A percentile compares a stretch with the other conserved stretches of the same genome.
Evolutionary conservation across 139 green algal genomes (phyloP).

Genomic region (Closterium sp.): DNA sequence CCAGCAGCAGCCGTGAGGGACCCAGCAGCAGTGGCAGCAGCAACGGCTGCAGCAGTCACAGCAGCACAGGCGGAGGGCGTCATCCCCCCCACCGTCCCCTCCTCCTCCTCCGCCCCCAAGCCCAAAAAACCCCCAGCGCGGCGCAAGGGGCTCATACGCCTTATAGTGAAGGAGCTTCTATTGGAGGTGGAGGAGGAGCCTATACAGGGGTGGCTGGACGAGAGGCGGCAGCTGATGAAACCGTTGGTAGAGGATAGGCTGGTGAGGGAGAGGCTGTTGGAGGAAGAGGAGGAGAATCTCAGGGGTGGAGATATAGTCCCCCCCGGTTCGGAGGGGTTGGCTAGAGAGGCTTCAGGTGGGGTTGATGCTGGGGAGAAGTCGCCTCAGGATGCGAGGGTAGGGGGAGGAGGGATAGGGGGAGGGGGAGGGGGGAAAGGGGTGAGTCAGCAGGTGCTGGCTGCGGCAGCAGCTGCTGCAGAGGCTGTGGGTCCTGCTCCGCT

Average conservation of each 20-base stretch:
- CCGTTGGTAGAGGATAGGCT: constrained; percentile 22
- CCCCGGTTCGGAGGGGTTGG: not conserved
- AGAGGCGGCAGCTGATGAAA: constrained; percentile 22
- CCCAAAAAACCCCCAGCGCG: not conserved
- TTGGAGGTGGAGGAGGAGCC: constrained; percentile 50
- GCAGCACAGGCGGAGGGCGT: not conserved
- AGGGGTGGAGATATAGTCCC: not conserved
- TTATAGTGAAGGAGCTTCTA: constrained; percentile 17
- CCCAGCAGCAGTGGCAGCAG: not conserved
- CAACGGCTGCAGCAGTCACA: not conserved
- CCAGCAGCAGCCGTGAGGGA: not conserved
- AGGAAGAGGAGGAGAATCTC: not conserved
- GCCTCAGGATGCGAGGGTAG: not conserved
- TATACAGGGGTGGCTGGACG: constrained; percentile 44
- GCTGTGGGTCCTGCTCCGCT: not conserved
- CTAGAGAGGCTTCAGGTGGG: not conserved
- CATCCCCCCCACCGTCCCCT: not conserved
- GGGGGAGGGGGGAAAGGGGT: not conserved
- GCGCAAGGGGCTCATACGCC: constrained; percentile 13
- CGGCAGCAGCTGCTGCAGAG: not conserved
- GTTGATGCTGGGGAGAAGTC: not conserved
- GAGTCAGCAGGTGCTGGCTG: not conserved
- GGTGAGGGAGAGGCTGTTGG: constrained; percentile 32
- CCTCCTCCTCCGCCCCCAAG: not conserved
- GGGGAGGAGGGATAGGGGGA: not conserved